phyloP scores from a whole-genome alignment of 768 basidiomycete species.

The Suillus fuscotomentosus region DNA sequence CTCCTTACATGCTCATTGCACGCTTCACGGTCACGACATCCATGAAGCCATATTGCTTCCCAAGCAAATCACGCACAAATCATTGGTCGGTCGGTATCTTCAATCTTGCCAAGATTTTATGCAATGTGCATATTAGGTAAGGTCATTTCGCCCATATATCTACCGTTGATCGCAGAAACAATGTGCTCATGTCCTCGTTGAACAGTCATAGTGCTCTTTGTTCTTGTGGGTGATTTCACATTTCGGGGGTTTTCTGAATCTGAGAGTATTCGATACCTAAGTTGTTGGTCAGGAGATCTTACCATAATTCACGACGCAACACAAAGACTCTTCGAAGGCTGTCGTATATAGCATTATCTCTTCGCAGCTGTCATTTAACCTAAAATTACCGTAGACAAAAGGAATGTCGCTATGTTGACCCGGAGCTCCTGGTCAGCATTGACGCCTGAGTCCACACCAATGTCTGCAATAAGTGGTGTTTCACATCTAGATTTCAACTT shows the following conservation, averaged over 20 bases:
- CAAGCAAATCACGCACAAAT: background rate
- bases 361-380: background rate
- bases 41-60: constrained; percentile 2
- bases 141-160: background rate
- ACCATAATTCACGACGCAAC: background rate
- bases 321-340: background rate
- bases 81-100: background rate
- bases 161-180: background rate
- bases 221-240: background rate
- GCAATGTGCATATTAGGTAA: background rate
- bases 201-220: background rate
- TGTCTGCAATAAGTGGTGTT: background rate
- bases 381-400: background rate
- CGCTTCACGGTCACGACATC: background rate
- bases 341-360: background rate
- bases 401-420: background rate
- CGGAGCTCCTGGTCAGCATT: background rate
- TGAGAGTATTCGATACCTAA: background rate
- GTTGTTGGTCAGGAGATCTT: background rate
- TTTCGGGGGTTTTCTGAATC: background rate
- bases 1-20: background rate
- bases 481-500: background rate
- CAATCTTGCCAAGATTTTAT: background rate
- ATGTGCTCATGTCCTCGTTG: background rate
- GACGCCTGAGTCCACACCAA: background rate